Evolutionary conservation across 805 yeast genomes (phyloP), one percentile per base, ranked within the genome.

Genomic region (Metschnikowia sp.): DNA sequence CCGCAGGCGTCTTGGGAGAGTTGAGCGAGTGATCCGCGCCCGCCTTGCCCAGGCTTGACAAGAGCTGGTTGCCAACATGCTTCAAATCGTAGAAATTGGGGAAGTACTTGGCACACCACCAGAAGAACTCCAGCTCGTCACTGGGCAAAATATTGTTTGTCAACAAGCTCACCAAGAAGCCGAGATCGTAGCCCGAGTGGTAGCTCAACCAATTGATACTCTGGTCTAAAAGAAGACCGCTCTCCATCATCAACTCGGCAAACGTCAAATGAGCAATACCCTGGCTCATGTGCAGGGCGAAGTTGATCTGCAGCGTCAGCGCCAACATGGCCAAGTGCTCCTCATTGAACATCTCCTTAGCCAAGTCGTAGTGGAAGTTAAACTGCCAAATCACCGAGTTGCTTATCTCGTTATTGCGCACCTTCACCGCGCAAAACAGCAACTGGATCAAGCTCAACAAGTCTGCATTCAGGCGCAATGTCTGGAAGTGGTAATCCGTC

Each of bases 101-200:
- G 73, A 94, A 88, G 64, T 79, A 88, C 41, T 80, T 73, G 34
- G 76, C 65, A 36, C 89, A 74, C 78, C 89, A 82, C 74, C 81
- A 73, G 51, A 83, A 75, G 59, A 89, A 92, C 33, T 85, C 96
- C 36, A 80, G 79, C 62, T 86, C 91, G 54, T 84, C 86, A 29
- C 78, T 78, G 1, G 98, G 98, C 76, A 92, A 85, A 41, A 75
- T 69, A 42, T 81, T 78, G 65, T 88, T 88, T 57, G 84, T 81
- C 61, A 92, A 73, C 54, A 89, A 74, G 41, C 95, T 82, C 12
- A 90, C 70, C 50, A 94, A 72, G 64, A 91, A 91, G 1, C 98
- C 99, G 62, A 91, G 79, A 65, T 94, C 99, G 66, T 94, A 94
- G 10, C 98, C 99, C 1, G 81, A 84, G 64, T 94, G 97, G 69